A percentile compares a stretch with the other conserved stretches of the same genome.
Conservation (phyloP, 1,284 basidiomycete genomes). For the Sanguinoderma infundibulare region DNA sequence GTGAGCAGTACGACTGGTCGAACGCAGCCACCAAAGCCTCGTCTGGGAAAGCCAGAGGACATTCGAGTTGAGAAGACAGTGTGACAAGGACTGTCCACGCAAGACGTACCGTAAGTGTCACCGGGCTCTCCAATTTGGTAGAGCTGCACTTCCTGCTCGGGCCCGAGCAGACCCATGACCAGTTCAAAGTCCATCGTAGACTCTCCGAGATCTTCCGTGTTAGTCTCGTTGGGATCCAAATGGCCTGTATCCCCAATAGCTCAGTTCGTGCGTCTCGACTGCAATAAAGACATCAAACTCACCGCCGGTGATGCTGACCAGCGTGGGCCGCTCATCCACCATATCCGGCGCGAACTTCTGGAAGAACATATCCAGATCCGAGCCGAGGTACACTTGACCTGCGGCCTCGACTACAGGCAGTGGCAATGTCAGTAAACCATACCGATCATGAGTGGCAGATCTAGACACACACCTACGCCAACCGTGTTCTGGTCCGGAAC, state of each 20-base stretch:
- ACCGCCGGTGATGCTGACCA: conserved; percentile 46
- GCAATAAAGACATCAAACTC: not conserved
- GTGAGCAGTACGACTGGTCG: conserved; percentile 47
- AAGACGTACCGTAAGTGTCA: not conserved
- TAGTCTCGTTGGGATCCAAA: conserved; percentile 16
- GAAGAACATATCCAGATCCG: conserved; percentile 51
- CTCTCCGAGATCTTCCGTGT: conserved; percentile 36
- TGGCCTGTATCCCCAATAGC: conserved; percentile 30
- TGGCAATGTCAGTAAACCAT: too few species aligned
- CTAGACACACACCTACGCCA: conserved; percentile 44
- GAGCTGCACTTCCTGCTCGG: conserved; percentile 42
- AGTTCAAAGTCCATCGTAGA: conserved; percentile 51
- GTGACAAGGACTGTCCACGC: conserved; percentile 42
- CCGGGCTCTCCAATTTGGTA: conserved; percentile 52
- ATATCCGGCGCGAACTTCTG: conserved; percentile 41
- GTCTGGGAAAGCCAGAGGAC: not conserved
- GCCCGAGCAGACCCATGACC: conserved; percentile 41
- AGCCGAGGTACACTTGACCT: conserved; percentile 46
- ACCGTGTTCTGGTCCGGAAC: conserved; percentile 49
- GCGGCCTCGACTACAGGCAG: conserved; percentile 47
- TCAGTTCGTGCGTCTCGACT: conserved; percentile 24
- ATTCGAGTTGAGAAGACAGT: not conserved
- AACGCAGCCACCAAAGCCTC: conserved; percentile 51
- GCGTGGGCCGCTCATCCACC: conserved; percentile 42
- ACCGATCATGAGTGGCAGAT: conserved; percentile 28